Percentiles rank a stretch among this genome's conserved stretches.
These are phyloP conservation scores for Calonectria ilicicola DNA, from an alignment of 2,329 filamentous ascomycete species.

Conservation along the genomic window DNA sequence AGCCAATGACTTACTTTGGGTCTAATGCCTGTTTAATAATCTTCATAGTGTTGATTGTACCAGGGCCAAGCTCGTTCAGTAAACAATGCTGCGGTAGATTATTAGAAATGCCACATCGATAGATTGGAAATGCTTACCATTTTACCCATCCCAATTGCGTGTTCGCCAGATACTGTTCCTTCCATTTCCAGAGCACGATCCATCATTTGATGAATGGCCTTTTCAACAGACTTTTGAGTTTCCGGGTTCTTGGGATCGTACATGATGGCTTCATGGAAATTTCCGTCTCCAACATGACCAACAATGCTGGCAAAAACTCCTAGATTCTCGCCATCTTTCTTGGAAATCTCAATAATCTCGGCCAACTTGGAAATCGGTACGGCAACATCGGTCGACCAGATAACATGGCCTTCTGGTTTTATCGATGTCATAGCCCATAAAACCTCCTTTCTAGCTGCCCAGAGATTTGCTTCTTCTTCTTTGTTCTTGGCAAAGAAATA, in stretches of 20 bases:
- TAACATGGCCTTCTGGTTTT: constrained; percentile 67
- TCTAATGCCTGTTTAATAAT: constrained; percentile 16
- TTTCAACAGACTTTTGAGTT: constrained; percentile 1
- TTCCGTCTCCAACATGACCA: constrained; percentile 80
- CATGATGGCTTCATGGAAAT: constrained; percentile 72
- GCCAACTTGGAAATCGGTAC: constrained; percentile 79
- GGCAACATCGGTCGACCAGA: constrained; percentile 87
- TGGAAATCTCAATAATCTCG: constrained; percentile 70
- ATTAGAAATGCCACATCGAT: background rate
- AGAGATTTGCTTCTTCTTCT: constrained; percentile 56
- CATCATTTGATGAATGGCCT: constrained; percentile 68
- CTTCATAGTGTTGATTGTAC: constrained; percentile 17
- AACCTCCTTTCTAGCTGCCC: constrained; percentile 81
- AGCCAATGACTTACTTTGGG: constrained; percentile 2
- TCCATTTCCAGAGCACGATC: constrained; percentile 75
- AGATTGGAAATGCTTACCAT: background rate
- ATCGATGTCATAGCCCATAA: constrained; percentile 80
- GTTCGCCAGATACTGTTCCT: constrained; percentile 76
- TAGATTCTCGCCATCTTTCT: constrained; percentile 71
- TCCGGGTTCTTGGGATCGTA: constrained; percentile 33
- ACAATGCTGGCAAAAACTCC: constrained; percentile 75
- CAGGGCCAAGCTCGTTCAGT: constrained; percentile 12
- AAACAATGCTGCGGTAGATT: constrained; percentile 4
- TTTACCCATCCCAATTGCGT: constrained; percentile 62
- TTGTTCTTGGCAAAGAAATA: constrained; percentile 18